Evolutionary conservation across 805 yeast genomes (phyloP).

Genomic region (Huiozyma sinensis): DNA sequence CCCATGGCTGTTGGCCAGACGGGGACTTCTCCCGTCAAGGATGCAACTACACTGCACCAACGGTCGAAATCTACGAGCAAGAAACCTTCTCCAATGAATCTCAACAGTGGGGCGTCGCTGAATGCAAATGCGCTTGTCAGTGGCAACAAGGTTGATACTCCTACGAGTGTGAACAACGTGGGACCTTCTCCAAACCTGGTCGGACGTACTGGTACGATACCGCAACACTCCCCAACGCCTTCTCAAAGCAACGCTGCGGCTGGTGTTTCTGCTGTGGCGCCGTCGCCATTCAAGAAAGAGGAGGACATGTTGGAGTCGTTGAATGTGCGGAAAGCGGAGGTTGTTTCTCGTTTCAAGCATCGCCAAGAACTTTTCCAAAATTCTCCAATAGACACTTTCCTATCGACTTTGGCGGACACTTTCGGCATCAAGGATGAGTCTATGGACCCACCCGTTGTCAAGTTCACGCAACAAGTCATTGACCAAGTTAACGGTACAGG

Average conservation of each 20-base stretch:
- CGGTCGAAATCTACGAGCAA: slow-evolving; percentile 6
- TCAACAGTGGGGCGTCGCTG: slow-evolving; percentile 2
- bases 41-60: neutral
- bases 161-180: slow-evolving; percentile 9
- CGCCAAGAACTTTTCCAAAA: slow-evolving; percentile 24
- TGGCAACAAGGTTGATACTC: slow-evolving; percentile 14
- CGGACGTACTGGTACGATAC: slow-evolving; percentile 1
- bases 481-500: slow-evolving; percentile 27
- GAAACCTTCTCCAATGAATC: slow-evolving; percentile 9
- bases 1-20: neutral
- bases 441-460: slow-evolving; percentile 14
- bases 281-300: slow-evolving; percentile 23
- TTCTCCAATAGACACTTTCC: slow-evolving; percentile 25
- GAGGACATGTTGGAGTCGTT: slow-evolving; percentile 22
- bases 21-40: slow-evolving; percentile 5
- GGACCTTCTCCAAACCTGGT: slow-evolving; percentile 8
- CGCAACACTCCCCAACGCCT: slow-evolving; percentile 16
- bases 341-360: slow-evolving; percentile 26
- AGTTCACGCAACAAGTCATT: slow-evolving; percentile 15
- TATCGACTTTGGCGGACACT: slow-evolving; percentile 26
- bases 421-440: slow-evolving; percentile 23
- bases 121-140: neutral
- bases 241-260: slow-evolving; percentile 5
- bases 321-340: slow-evolving; percentile 22
- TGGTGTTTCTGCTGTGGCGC: neutral